Percentiles rank a stretch among this genome's conserved stretches.
Conservation (phyloP, 345 rosid species). For the Arabis alpina region DNA sequence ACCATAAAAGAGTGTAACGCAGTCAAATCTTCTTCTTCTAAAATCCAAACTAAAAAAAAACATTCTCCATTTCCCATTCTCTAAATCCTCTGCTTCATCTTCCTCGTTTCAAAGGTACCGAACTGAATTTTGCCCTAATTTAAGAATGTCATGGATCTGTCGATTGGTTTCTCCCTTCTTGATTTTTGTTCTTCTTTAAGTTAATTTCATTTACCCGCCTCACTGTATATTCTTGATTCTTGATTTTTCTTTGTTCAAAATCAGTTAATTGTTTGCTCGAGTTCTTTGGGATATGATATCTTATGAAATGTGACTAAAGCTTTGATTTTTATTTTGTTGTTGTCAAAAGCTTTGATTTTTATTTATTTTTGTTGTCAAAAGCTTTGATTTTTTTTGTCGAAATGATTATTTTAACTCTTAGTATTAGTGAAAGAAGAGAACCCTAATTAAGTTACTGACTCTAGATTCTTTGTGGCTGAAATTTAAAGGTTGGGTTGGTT, state of each 20-base stretch:
- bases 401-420: too few species aligned
- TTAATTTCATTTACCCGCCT: conserved; percentile 21
- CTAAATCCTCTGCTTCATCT: background rate
- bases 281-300: too few species aligned
- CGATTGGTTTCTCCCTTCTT: background rate
- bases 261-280: too few species aligned
- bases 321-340: too few species aligned
- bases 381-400: too few species aligned
- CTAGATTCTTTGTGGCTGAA: background rate
- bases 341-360: too few species aligned
- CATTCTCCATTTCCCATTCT: too few species aligned
- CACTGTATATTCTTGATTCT: background rate
- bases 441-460: too few species aligned
- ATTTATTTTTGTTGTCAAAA: too few species aligned
- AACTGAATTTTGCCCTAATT: background rate
- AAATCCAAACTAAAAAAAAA: background rate
- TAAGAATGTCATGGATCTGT: conserved; percentile 23
- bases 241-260: background rate
- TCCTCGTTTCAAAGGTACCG: conserved; percentile 26
- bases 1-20: background rate
- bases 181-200: background rate
- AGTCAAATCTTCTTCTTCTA: background rate
- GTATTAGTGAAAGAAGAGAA: too few species aligned
- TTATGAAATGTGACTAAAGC: too few species aligned
- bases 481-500: background rate